Conservation (phyloP, 2,329 filamentous ascomycete species). For the Penicillium sp. region DNA sequence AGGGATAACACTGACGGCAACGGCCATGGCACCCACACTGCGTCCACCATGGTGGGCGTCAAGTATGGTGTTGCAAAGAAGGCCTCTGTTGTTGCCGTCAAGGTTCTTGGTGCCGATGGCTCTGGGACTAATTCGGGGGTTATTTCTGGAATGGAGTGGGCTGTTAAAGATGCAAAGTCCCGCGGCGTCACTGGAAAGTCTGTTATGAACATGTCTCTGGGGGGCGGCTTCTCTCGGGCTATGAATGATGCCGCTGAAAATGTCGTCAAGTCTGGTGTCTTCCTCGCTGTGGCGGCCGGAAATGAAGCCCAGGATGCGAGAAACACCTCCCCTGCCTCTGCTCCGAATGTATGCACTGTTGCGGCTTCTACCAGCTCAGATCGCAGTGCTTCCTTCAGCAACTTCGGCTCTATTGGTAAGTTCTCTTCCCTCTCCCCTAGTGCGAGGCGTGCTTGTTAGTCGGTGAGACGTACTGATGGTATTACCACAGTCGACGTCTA, state of each 20-base stretch:
- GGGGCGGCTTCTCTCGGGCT: conserved; percentile 34
- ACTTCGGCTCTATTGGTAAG: conserved; percentile 42
- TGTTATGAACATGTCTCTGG: conserved; percentile 38
- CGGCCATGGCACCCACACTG: conserved; percentile 42
- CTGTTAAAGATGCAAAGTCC: conserved; percentile 30
- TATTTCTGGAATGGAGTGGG: conserved; percentile 49
- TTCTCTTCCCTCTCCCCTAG: background rate
- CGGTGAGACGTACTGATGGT: conserved; percentile 1
- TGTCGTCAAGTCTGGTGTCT: conserved; percentile 37
- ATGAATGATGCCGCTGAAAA: conserved; percentile 40
- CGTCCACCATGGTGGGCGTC: conserved; percentile 36
- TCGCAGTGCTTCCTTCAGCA: conserved; percentile 40
- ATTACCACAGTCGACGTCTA: conserved; percentile 50
- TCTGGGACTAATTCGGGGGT: conserved; percentile 46
- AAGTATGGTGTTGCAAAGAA: conserved; percentile 40
- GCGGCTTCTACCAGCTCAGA: conserved; percentile 37
- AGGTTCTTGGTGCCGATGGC: conserved; percentile 45
- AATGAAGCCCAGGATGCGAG: conserved; percentile 37
- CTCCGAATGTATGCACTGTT: conserved; percentile 40
- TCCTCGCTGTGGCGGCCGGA: conserved; percentile 43
- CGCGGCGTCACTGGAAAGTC: conserved; percentile 30
- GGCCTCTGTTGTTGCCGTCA: conserved; percentile 46
- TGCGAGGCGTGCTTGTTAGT: background rate
- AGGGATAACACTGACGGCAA: conserved; percentile 22
- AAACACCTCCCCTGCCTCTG: conserved; percentile 39